Conservation (phyloP, 352 stramenopile genomes). For the Blastocystis sp. region DNA sequence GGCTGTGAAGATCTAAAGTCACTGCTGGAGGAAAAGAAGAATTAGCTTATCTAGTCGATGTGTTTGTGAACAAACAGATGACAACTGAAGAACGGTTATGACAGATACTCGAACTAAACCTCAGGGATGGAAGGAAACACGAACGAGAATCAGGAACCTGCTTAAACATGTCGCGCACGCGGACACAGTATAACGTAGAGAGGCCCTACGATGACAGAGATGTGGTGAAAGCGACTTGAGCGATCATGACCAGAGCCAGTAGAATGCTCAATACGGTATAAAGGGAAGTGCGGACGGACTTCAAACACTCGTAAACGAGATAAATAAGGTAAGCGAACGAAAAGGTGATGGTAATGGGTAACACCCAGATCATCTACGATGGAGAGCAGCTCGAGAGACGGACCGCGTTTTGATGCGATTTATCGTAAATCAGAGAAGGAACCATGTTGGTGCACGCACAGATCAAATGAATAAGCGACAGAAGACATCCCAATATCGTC, state of each 20-base stretch:
- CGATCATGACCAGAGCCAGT: not conserved
- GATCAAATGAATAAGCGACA: not conserved
- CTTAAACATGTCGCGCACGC: slow-evolving; percentile 26
- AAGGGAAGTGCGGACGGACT: not conserved
- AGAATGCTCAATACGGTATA: not conserved
- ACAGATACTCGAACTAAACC: slow-evolving; percentile 2
- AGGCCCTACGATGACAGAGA: not conserved
- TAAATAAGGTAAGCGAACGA: not conserved
- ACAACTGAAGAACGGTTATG: not conserved
- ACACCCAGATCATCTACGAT: slow-evolving; percentile 12
- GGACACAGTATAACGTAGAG: not conserved
- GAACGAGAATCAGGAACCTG: slow-evolving; percentile 12
- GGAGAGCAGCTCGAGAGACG: not conserved
- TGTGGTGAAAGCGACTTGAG: not conserved
- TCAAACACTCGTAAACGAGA: not conserved
- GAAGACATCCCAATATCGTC: slow-evolving; percentile 5
- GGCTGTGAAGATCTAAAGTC: slow-evolving; percentile 49
- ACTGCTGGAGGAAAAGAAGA: not conserved
- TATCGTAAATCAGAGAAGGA: not conserved
- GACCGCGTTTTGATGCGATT: not conserved
- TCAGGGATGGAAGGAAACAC: not conserved
- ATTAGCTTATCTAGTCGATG: not conserved
- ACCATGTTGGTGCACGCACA: not conserved
- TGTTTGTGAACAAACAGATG: slow-evolving; percentile 16
- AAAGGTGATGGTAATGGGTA: not conserved